These are phyloP conservation scores for Gymnopilus dilepis DNA, from an alignment of 768 basidiomycete species.

Conservation along the genomic window DNA sequence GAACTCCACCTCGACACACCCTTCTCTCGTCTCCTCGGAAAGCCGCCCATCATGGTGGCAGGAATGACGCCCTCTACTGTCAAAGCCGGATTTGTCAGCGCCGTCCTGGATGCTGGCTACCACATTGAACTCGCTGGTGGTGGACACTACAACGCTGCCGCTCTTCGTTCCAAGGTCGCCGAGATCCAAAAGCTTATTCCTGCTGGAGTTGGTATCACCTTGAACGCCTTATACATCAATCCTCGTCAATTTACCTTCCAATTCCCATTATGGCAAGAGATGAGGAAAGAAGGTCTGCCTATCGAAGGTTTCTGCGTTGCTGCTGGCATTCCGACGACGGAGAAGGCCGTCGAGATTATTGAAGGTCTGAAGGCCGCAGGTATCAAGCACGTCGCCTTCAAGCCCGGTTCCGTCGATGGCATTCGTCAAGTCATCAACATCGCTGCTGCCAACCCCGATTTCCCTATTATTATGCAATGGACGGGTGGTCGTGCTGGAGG, in stretches of 20 bases:
- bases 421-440: conserved; percentile 98
- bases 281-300: conserved; percentile 93
- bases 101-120: conserved; percentile 90
- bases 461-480: conserved; percentile 98
- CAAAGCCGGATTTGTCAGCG: conserved; percentile 92
- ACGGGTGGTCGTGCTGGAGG: conserved; percentile 99
- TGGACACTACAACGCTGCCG: conserved; percentile 92
- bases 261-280: conserved; percentile 96
- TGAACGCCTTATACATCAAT: conserved; percentile 98
- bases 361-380: conserved; percentile 79
- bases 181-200: conserved; percentile 89
- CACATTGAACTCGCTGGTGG: conserved; percentile 98
- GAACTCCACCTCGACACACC: conserved; percentile 92
- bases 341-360: conserved; percentile 98
- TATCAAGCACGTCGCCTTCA: conserved; percentile 96
- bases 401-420: conserved; percentile 97
- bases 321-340: conserved; percentile 94
- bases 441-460: conserved; percentile 91
- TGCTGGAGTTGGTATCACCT: conserved; percentile 87
- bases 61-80: conserved; percentile 99
- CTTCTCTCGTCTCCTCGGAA: conserved; percentile 94
- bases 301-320: conserved; percentile 99
- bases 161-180: conserved; percentile 88
- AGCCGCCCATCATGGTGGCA: conserved; percentile 98
- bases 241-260: conserved; percentile 98